These are phyloP conservation scores for Jackrogersella multiformis DNA, from an alignment of 495 filamentous ascomycete genomes.

Conservation along the genomic window DNA sequence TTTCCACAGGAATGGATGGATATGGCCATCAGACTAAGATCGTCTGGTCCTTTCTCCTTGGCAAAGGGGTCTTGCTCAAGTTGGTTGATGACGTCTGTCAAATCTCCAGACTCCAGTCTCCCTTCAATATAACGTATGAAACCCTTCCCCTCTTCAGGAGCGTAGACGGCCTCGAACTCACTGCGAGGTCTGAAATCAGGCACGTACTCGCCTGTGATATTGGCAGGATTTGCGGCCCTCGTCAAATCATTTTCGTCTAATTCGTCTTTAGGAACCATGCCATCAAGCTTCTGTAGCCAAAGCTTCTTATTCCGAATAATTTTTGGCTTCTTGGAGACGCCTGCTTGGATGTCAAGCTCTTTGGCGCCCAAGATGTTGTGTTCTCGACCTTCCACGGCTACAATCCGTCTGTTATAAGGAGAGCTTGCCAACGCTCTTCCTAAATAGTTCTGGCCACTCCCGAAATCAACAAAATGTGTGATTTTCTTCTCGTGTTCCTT, in stretches of 20 bases:
- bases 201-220: slow-evolving; percentile 47
- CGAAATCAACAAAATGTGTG: slow-evolving; percentile 93
- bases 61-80: slow-evolving; percentile 45
- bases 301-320: slow-evolving; percentile 80
- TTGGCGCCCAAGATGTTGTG: slow-evolving; percentile 87
- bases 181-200: slow-evolving; percentile 58
- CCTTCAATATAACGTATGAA: slow-evolving; percentile 74
- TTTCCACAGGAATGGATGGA: slow-evolving; percentile 98
- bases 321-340: slow-evolving; percentile 71
- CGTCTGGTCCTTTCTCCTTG: slow-evolving; percentile 41
- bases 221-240: slow-evolving; percentile 49
- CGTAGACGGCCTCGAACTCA: slow-evolving; percentile 57
- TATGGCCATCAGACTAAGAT: slow-evolving; percentile 77
- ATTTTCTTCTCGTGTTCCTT: slow-evolving; percentile 57
- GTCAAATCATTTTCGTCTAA: slow-evolving; percentile 53
- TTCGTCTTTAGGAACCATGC: slow-evolving; percentile 48
- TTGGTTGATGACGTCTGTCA: slow-evolving; percentile 63
- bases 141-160: slow-evolving; percentile 64
- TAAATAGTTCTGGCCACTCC: slow-evolving; percentile 95
- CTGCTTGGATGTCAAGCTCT: slow-evolving; percentile 79
- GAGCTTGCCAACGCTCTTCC: slow-evolving; percentile 84
- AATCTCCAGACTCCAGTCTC: slow-evolving; percentile 66
- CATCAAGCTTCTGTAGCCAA: slow-evolving; percentile 61
- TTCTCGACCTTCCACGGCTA: slow-evolving; percentile 89
- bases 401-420: slow-evolving; percentile 85